Conservation (phyloP, 2,329 filamentous ascomycete genomes). For the Trichoderma hamatum region DNA sequence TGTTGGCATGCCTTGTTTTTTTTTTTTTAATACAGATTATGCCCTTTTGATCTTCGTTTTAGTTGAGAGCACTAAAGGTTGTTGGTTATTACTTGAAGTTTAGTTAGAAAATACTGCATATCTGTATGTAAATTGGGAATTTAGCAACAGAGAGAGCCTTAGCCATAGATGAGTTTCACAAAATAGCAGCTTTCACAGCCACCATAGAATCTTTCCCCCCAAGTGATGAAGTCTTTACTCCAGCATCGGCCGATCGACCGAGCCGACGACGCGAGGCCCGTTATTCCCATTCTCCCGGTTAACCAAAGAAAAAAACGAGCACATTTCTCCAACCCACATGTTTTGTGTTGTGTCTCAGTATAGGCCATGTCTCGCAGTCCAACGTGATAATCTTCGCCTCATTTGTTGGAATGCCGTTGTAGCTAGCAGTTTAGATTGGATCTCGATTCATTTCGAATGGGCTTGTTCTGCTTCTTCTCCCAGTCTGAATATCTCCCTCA, state of each 20-base stretch:
- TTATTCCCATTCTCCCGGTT: constrained; percentile 5
- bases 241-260: not conserved
- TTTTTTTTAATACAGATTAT: no score
- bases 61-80: no score
- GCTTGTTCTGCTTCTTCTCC: not conserved
- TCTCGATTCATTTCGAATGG: not conserved
- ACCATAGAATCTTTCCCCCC: no score
- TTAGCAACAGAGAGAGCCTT: no score
- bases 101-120: no score
- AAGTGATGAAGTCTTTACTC: no score
- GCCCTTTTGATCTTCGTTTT: not conserved
- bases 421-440: not conserved
- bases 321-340: not conserved
- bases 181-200: no score
- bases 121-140: no score
- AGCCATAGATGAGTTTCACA: no score
- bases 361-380: not conserved
- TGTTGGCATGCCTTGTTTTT: not conserved
- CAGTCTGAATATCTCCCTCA: not conserved
- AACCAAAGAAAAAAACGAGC: not conserved
- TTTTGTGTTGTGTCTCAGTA: not conserved
- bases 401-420: not conserved
- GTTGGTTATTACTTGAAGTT: no score
- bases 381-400: constrained; percentile 1
- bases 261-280: not conserved